Evolutionary conservation across 2,329 filamentous ascomycete genomes (phyloP).

Genomic region (Botryosphaeria dothidea): DNA sequence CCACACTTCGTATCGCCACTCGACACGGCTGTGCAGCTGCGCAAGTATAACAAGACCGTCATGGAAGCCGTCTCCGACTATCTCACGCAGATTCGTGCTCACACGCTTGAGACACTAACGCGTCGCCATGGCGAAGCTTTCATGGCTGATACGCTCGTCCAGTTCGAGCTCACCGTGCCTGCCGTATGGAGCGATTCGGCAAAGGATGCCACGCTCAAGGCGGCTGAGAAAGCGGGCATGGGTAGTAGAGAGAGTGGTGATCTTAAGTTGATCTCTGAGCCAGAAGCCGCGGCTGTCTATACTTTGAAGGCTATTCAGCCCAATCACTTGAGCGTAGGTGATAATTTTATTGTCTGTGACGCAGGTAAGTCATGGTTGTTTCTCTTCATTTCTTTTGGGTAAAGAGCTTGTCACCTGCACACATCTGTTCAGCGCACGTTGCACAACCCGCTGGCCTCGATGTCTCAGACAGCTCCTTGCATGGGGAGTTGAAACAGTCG

Average conservation of each 20-base stretch:
- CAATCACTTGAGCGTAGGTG: slow-evolving; percentile 68
- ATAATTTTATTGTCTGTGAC: slow-evolving; percentile 61
- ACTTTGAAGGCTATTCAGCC: slow-evolving; percentile 78
- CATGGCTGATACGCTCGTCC: slow-evolving; percentile 72
- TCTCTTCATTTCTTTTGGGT: no score
- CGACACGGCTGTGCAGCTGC: slow-evolving; percentile 75
- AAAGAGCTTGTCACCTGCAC: no score
- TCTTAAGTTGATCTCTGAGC: slow-evolving; percentile 79
- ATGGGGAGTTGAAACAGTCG: no score
- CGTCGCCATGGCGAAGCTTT: slow-evolving; percentile 76
- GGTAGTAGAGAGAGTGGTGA: slow-evolving; percentile 59
- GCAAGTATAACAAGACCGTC: slow-evolving; percentile 73
- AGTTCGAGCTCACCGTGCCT: slow-evolving; percentile 79
- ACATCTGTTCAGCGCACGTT: no score
- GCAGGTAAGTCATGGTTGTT: slow-evolving; percentile 42
- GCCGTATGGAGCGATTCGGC: slow-evolving; percentile 84
- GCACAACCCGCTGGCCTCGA: no score
- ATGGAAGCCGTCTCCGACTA: slow-evolving; percentile 80
- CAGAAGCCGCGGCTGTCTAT: slow-evolving; percentile 77
- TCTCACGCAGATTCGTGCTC: slow-evolving; percentile 71
- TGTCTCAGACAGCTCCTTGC: no score
- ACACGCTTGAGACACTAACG: slow-evolving; percentile 77
- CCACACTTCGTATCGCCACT: slow-evolving; percentile 78
- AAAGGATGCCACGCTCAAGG: slow-evolving; percentile 79
- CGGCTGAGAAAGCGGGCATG: slow-evolving; percentile 78